Base-by-base conservation (phyloP, 176 grass and related monocot species). In the Poa pratensis region DNA sequence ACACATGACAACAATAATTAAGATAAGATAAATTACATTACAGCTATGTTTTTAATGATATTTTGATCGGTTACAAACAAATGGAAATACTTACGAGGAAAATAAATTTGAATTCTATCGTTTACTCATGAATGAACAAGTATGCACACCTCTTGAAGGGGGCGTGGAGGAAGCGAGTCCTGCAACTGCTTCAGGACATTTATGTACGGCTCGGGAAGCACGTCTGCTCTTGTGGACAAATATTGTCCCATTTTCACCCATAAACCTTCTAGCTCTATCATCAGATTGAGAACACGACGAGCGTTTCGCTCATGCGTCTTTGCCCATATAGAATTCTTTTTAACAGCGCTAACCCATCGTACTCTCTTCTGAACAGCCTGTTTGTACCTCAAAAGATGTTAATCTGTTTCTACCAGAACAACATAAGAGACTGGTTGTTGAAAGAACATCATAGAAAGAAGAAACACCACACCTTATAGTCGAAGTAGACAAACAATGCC, bases 231-330 rank as follows among this genome's bases (percentile, higher is more conserved):
- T 26, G 96, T 99, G 73, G 96, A 99, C 39, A 99, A 77, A 96
- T 99, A 99, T 54, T 99, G 96, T 16, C 96, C 93, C 72, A 99
- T 60, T 70, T 99, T 99, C 42, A 99, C 96, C 93, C 96, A 99
- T 64, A 99, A 87, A 70, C 96, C 96, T 89, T 99, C 93, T 45
- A 96, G 45, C 75, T 99, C 94, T 46, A 96, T 91, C 89, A 99
- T 99, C 64, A 99, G 84, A 75, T 91, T 99, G 68, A 96, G 89
- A 73, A 99, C 88, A 72, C 91, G 93, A 9, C 70, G 92, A 68
- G 96, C 96, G 86, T 99, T 99, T 70, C 96, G 84, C 58, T 91
- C 66, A 11, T 99, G 96, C 12, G 93, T 89, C 89, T 90, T 96
- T 20, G 86, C 78, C 96, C 91, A 99, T 68, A 92, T 81, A 57